Percentiles rank a stretch among this genome's conserved stretches.
These are phyloP conservation scores for Saturnispora diversa DNA, from an alignment of 805 yeast genomes.

Conservation along the genomic window DNA sequence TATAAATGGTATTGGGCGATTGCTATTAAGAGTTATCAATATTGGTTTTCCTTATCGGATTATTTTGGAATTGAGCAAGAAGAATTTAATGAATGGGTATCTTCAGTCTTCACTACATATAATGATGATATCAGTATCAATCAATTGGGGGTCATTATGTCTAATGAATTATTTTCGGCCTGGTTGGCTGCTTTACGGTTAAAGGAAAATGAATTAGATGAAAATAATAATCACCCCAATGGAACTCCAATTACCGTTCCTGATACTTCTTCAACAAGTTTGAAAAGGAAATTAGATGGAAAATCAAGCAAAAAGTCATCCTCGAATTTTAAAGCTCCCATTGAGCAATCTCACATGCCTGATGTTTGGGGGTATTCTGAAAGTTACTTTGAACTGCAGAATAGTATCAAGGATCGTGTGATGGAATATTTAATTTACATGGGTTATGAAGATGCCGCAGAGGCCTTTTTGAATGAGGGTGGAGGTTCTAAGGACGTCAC, in stretches of 20 bases:
- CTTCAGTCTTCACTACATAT: neutral
- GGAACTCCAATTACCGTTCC: too few species aligned
- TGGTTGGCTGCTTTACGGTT: constrained; percentile 2
- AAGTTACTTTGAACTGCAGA: constrained; percentile 11
- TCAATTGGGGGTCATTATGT: neutral
- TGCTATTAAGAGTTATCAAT: constrained; percentile 1
- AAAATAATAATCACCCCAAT: too few species aligned
- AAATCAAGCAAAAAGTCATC: too few species aligned
- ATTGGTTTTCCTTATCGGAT: constrained; percentile 6
- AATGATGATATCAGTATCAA: constrained; percentile 2
- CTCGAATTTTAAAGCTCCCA: too few species aligned
- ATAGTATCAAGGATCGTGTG: constrained; percentile 7
- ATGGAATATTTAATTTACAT: constrained; percentile 10
- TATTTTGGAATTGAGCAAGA: constrained; percentile 1
- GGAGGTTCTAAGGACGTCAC: constrained; percentile 43
- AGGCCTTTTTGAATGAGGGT: constrained; percentile 43
- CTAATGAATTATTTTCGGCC: constrained; percentile 1
- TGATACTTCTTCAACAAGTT: too few species aligned
- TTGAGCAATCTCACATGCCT: constrained; percentile 8
- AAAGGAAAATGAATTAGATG: neutral
- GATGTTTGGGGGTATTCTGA: constrained; percentile 14
- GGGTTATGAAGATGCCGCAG: constrained; percentile 14
- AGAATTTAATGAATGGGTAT: neutral
- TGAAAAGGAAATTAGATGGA: too few species aligned
- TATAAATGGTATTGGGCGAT: constrained; percentile 11